Base-by-base conservation (phyloP, 176 grass and related monocot species). In the Carex scoparia region DNA sequence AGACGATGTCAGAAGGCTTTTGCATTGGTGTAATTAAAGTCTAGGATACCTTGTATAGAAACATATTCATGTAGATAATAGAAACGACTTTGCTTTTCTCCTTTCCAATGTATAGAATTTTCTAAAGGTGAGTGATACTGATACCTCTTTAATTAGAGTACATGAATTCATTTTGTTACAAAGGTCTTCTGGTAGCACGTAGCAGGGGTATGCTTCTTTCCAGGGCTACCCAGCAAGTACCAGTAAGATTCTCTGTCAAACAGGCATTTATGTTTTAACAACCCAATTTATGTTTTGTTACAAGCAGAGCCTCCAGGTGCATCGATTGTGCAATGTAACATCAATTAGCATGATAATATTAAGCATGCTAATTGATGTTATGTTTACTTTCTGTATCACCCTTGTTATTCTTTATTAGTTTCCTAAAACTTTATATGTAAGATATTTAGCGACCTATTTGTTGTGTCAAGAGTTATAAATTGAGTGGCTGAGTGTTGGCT, bases 1-100 rank as follows among this genome's bases (percentile, higher is more conserved):
- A 55, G 30, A 51, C 27, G 32, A 83, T n/a, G 6, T 83, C 38
- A 83, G 62, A 83, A 83, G 31, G 23, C 19, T 83, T 83, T 55
- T 83, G 37, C 42, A 49, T 51, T 72, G 18, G 32, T 49, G 27
- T 23, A 46, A 72, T 72, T 5, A 27, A 46, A 19, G 69, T 42
- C 14, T 72, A 6, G 69, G 46, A 16, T 35, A 7, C 69, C 69
- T 46, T 78, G 74, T 56, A 78, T 78, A 60, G 58, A 68, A 83
- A 31, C 40, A 4, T 68, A 12, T 5, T n/a, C 16, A 23, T 72
- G 28, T 78, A 78, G 1, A 14, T 78, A 78, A 15, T 18, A 56
- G 57, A 53, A 28, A 78, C 16, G 33, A 1, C 7, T 32, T 76
- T 56, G 10, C 32, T 31, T 30, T 57, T 56, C 18, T 62, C 12